Conservation (phyloP, 1,284 basidiomycete genomes). For the Leccinum subrobustum region DNA sequence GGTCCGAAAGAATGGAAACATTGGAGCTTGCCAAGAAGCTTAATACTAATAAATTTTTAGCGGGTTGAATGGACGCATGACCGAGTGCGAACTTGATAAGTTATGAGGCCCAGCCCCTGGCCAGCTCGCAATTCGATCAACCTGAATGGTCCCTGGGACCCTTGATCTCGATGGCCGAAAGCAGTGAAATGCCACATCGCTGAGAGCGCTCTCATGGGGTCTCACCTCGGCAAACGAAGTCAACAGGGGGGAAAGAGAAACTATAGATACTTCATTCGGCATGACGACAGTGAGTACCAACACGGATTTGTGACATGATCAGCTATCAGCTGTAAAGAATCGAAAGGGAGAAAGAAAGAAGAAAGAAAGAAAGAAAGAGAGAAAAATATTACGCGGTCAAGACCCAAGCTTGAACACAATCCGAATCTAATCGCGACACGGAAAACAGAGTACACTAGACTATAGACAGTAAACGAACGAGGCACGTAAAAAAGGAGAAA, state of each 20-base stretch:
- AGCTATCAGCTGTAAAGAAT: not conserved
- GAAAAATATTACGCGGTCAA: not conserved
- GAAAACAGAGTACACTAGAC: not conserved
- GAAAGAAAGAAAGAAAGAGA: not conserved
- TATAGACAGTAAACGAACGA: not conserved
- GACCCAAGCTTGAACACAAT: not conserved
- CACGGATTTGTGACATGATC: not conserved
- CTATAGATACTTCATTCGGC: slow-evolving; percentile 6
- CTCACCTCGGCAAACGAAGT: not conserved
- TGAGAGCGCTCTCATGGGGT: not conserved
- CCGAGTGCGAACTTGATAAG: too few species aligned
- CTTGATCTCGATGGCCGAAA: not conserved
- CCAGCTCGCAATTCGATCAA: too few species aligned
- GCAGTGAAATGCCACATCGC: not conserved
- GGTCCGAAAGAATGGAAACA: too few species aligned
- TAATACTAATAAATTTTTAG: too few species aligned
- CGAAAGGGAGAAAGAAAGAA: not conserved
- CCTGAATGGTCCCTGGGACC: not conserved
- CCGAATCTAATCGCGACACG: not conserved
- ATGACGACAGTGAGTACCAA: slow-evolving; percentile 4
- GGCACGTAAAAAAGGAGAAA: not conserved
- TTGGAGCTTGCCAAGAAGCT: too few species aligned
- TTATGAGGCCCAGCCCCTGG: too few species aligned
- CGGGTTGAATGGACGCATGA: too few species aligned
- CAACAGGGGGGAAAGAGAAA: not conserved